Base-by-base conservation (phyloP, 148 eudicot genomes). In the Pharnaceum exiguum region DNA sequence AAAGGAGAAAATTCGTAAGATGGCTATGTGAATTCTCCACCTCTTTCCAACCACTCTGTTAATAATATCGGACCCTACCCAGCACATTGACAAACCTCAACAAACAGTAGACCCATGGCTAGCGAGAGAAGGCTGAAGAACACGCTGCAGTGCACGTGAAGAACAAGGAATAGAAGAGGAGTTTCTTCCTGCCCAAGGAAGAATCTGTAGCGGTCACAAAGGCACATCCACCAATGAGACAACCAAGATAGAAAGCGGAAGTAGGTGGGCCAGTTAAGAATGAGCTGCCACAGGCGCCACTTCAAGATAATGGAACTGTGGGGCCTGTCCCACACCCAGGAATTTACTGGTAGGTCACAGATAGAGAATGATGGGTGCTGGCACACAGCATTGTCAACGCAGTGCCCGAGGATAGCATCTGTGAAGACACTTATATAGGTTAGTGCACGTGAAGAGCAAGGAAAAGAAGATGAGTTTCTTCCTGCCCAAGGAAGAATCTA, bases 201-300 rank as follows among this genome's bases (percentile, higher is more conserved):
- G 85, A 78, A 44, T 89, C 96, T 0, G 89, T 90, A 0, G 85
- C 42, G 1, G 89, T 56, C 45, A 79, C 70, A 1, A 89, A 67
- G 15, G 65, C 48, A 3, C 78, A 31, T 2, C 89, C 93, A 1
- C 89, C 89, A 3, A 62, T 45, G 0, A 80, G 60, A 48, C 86
- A 74, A 0, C 96, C 96, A 12, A 80, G 7, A 70, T 78, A 82
- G 60, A 79, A 85, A 4, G 84, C 71, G 7, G 96, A 78, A 13
- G 93, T 77, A 0, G 96, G 96, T 0, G 85, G 71, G 17, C 89
- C 84, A 4, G 49, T 69, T 19, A 80, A 10, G 53, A 85, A 15
- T 0, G 86, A 68, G 51, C 70, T 57, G n/a, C 79, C 66, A 31
- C 85, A 80, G 70, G 0, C 73, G 70, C 81, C 84, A 87, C 26